These are phyloP conservation scores for Platanus orientalis DNA, from an alignment of 164 flowering plant species.

Conservation along the genomic window DNA sequence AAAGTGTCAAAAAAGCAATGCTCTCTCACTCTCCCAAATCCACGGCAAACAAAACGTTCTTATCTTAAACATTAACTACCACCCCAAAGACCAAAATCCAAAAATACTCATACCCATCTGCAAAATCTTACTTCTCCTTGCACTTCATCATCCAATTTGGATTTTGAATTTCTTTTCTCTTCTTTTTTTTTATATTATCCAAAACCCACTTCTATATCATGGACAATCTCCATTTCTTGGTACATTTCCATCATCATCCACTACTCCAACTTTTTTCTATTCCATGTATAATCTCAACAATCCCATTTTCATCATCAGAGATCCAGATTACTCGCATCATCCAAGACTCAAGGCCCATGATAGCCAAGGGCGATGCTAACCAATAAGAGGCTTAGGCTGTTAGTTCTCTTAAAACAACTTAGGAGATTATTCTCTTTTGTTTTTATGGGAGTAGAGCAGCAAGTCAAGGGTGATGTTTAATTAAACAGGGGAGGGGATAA, in stretches of 20 bases:
- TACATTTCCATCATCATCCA: neutral
- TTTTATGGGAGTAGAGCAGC: no score
- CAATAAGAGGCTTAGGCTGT: no score
- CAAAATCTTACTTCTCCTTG: neutral
- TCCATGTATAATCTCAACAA: slow-evolving; percentile 9
- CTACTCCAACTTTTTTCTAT: neutral
- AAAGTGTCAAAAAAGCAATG: neutral
- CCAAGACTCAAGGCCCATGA: slow-evolving; percentile 25
- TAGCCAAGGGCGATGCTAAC: no score
- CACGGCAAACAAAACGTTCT: slow-evolving; percentile 19
- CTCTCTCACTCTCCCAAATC: slow-evolving; percentile 10
- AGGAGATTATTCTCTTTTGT: no score
- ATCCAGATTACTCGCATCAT: slow-evolving; percentile 22
- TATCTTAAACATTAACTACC: slow-evolving; percentile 1
- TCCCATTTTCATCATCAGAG: slow-evolving; percentile 17
- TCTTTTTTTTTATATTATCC: neutral
- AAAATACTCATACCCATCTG: neutral
- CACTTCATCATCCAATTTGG: neutral
- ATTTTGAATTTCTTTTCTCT: neutral
- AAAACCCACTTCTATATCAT: neutral
- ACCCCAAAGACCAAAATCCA: neutral
- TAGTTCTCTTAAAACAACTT: no score
- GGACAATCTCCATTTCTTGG: neutral
- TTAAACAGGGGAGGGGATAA: no score
- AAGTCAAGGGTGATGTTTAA: no score